Evolutionary conservation across 2,329 filamentous ascomycete genomes (phyloP).

Genomic region (Sporothrix variecibatus): DNA sequence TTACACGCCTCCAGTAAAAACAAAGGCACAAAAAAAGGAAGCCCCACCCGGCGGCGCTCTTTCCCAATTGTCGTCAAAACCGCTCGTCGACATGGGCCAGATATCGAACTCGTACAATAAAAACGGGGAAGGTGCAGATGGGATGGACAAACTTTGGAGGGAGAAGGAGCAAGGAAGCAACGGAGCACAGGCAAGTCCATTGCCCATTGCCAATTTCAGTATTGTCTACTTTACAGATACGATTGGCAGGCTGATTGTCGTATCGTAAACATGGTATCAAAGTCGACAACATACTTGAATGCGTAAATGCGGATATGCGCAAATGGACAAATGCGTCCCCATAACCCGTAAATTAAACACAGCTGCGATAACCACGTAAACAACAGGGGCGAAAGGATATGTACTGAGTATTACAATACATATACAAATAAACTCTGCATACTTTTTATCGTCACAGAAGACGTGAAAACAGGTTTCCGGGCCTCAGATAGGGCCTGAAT

Average conservation of each 20-base stretch:
- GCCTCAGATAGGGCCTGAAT: background rate
- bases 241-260: background rate
- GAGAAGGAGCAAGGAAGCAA: background rate
- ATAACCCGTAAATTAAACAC: background rate
- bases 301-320: conserved; percentile 8
- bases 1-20: background rate
- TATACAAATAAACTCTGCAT: background rate
- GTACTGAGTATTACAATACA: background rate
- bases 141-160: background rate
- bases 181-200: background rate
- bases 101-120: background rate
- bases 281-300: background rate
- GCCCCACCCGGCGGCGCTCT: conserved; percentile 16
- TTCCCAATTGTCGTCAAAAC: conserved; percentile 7
- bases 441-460: background rate
- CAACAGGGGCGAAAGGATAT: conserved; percentile 5
- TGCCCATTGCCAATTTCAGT: too few species aligned
- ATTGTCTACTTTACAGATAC: background rate
- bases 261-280: background rate
- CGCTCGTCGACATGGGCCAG: background rate
- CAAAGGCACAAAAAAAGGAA: background rate
- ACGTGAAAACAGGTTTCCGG: conserved; percentile 3
- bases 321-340: conserved; percentile 9
- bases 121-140: background rate
- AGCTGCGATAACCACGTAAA: conserved; percentile 5